Conservation (phyloP, 441 rosid genomes). For the Syzygium malaccense region DNA sequence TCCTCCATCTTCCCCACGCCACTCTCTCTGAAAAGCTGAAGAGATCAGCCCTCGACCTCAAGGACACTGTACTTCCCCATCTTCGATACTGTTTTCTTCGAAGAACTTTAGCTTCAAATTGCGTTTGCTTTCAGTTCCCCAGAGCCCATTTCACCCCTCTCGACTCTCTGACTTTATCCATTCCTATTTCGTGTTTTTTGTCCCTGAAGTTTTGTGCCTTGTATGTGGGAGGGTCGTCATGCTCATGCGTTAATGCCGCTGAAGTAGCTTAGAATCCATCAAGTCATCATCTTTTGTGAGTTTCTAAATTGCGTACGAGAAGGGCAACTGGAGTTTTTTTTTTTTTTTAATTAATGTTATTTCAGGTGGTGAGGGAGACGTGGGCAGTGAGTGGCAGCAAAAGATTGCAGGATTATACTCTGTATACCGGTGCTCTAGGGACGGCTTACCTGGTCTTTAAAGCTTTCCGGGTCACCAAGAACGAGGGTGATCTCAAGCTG, state of each 20-base stretch:
- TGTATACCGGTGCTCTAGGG: slow-evolving; percentile 60
- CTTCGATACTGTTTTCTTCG: background rate
- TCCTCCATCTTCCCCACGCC: slow-evolving; percentile 31
- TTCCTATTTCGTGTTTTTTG: background rate
- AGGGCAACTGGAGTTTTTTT: background rate
- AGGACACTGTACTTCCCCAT: slow-evolving; percentile 25
- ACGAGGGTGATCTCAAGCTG: slow-evolving; percentile 40
- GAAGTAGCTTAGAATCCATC: background rate
- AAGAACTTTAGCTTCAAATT: background rate
- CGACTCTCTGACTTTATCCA: background rate
- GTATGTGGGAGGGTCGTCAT: background rate
- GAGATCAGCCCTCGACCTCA: slow-evolving; percentile 33
- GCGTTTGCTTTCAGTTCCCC: background rate
- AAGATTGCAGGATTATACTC: slow-evolving; percentile 39
- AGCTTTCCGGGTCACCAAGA: slow-evolving; percentile 44
- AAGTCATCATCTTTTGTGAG: background rate
- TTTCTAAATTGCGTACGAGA: background rate
- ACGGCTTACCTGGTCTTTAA: slow-evolving; percentile 58
- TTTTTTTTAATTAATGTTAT: background rate
- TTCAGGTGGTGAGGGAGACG: slow-evolving; percentile 54
- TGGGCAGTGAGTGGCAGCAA: slow-evolving; percentile 41
- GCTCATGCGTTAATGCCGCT: background rate
- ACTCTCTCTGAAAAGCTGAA: slow-evolving; percentile 27
- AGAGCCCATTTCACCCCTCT: background rate
- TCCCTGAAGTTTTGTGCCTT: background rate